A percentile compares a stretch with the other conserved stretches of the same genome.
Conservation (phyloP, 2,329 filamentous ascomycete genomes). For the Aaosphaeria arxii region DNA sequence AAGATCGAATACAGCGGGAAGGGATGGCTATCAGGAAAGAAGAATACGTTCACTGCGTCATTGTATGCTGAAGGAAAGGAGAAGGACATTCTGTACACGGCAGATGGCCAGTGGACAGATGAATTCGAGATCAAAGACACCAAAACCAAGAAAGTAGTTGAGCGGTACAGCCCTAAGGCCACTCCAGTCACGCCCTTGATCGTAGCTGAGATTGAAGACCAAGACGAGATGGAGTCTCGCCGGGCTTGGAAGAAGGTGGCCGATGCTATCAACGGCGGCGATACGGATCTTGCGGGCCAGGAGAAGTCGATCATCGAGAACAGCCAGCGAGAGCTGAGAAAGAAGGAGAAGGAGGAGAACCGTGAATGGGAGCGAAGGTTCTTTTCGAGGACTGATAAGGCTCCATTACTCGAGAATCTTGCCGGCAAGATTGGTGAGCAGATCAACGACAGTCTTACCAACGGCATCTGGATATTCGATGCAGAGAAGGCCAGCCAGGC, state of each 20-base stretch:
- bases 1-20: slow-evolving; percentile 92
- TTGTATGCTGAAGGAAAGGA: slow-evolving; percentile 69
- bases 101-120: slow-evolving; percentile 88
- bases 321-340: slow-evolving; percentile 74
- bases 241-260: slow-evolving; percentile 87
- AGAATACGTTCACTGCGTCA: slow-evolving; percentile 80
- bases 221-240: slow-evolving; percentile 84
- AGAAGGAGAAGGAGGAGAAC: slow-evolving; percentile 71
- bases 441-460: slow-evolving; percentile 63
- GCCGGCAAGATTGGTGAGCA: slow-evolving; percentile 44
- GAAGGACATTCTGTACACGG: slow-evolving; percentile 74
- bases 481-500: slow-evolving; percentile 44
- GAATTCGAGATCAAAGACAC: slow-evolving; percentile 74
- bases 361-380: slow-evolving; percentile 79
- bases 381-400: slow-evolving; percentile 55
- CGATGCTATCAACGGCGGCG: slow-evolving; percentile 72
- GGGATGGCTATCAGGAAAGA: slow-evolving; percentile 93
- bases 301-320: slow-evolving; percentile 92
- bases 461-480: slow-evolving; percentile 69
- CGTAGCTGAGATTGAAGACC: slow-evolving; percentile 70
- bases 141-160: slow-evolving; percentile 43
- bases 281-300: slow-evolving; percentile 74
- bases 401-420: slow-evolving; percentile 48
- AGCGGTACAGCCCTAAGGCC: slow-evolving; percentile 46
- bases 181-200: slow-evolving; percentile 62